These are phyloP conservation scores for Fusarium verrucosum DNA, from an alignment of 2,329 filamentous ascomycete species.

Conservation along the genomic window DNA sequence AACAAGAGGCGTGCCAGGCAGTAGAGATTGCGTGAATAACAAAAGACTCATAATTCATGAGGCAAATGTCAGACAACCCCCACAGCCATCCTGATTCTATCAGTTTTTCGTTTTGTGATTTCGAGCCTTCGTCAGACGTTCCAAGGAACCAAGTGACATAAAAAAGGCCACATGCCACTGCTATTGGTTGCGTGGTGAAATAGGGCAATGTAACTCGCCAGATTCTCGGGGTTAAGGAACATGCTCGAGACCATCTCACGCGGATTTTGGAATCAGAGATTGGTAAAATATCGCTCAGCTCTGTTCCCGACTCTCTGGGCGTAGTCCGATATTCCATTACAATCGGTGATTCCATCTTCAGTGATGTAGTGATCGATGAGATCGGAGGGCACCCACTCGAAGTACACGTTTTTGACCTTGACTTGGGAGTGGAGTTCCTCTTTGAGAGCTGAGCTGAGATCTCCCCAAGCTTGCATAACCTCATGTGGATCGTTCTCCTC, in stretches of 20 bases:
- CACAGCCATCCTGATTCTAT: slow-evolving; percentile 20
- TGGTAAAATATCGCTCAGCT: slow-evolving; percentile 55
- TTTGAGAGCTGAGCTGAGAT: slow-evolving; percentile 2
- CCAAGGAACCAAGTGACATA: slow-evolving; percentile 3
- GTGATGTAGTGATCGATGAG: slow-evolving; percentile 65
- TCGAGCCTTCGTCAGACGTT: slow-evolving; percentile 13
- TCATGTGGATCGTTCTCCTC: slow-evolving; percentile 63
- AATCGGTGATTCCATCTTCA: slow-evolving; percentile 59
- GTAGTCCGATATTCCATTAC: slow-evolving; percentile 51
- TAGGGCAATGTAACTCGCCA: slow-evolving; percentile 14
- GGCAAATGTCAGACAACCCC: slow-evolving; percentile 27
- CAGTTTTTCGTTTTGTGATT: slow-evolving; percentile 7
- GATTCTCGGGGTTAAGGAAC: slow-evolving; percentile 8
- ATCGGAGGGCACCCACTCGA: slow-evolving; percentile 65
- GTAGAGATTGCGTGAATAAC: background rate
- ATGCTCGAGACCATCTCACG: slow-evolving; percentile 6
- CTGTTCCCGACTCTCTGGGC: slow-evolving; percentile 51
- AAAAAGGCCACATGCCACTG: background rate
- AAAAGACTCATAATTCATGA: background rate
- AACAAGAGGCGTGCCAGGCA: background rate
- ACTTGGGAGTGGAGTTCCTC: slow-evolving; percentile 31
- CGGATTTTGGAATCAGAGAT: slow-evolving; percentile 41
- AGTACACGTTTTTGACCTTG: slow-evolving; percentile 61
- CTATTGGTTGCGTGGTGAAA: slow-evolving; percentile 14
- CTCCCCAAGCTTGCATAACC: slow-evolving; percentile 59